These are phyloP conservation scores for Rhodofomes roseus DNA, from an alignment of 1,284 basidiomycete species.

Conservation along the genomic window DNA sequence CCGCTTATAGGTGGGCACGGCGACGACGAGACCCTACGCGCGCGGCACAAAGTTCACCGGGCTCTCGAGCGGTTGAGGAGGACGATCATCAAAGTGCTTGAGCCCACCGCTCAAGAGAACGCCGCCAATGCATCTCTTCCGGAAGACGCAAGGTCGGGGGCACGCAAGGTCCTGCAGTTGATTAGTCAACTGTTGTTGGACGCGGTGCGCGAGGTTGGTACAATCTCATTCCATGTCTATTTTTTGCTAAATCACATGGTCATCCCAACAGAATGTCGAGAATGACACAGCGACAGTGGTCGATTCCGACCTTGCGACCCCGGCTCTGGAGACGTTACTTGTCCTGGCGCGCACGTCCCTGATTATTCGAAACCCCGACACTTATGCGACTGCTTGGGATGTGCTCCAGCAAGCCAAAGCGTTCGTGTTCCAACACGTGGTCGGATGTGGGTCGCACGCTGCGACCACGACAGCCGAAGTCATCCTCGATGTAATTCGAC, in stretches of 20 bases:
- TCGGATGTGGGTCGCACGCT: neutral
- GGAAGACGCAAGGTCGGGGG: slow-evolving; percentile 12
- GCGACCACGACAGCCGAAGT: neutral
- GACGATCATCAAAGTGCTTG: slow-evolving; percentile 42
- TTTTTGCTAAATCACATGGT: neutral
- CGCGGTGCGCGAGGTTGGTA: slow-evolving; percentile 26
- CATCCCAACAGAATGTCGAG: neutral
- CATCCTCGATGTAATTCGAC: neutral
- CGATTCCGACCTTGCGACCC: slow-evolving; percentile 38
- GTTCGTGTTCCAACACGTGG: slow-evolving; percentile 7
- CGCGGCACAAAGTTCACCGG: slow-evolving; percentile 51
- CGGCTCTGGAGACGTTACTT: slow-evolving; percentile 59
- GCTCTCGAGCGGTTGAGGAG: slow-evolving; percentile 59
- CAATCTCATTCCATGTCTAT: neutral
- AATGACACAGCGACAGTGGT: slow-evolving; percentile 2
- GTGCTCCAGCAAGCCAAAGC: slow-evolving; percentile 42
- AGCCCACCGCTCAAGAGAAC: slow-evolving; percentile 19
- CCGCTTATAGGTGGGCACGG: slow-evolving; percentile 3
- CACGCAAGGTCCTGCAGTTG: slow-evolving; percentile 25
- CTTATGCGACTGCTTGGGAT: slow-evolving; percentile 45
- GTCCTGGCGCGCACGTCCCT: slow-evolving; percentile 50
- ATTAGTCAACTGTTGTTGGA: slow-evolving; percentile 28
- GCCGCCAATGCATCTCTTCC: neutral
- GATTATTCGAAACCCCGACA: slow-evolving; percentile 42
- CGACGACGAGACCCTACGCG: slow-evolving; percentile 31